Percentiles rank a stretch among this genome's conserved stretches.
Conservation (phyloP, 1,139 yeast genomes). For the Yamadazyma oceani region DNA sequence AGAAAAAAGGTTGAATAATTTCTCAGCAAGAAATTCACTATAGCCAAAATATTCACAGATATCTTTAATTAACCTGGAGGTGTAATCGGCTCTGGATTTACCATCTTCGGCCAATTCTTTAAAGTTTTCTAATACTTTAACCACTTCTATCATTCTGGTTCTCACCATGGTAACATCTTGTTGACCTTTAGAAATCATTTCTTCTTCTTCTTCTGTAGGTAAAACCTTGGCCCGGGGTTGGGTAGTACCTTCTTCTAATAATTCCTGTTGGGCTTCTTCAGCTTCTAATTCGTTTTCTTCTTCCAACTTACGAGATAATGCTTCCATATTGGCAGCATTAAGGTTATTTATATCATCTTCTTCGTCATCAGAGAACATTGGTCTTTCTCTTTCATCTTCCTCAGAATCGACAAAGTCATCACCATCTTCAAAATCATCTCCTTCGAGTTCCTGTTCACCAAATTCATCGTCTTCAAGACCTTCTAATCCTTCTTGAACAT, state of each 20-base stretch:
- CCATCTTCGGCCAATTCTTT: conserved; percentile 83
- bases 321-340: conserved; percentile 87
- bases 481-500: conserved; percentile 11
- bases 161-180: conserved; percentile 80
- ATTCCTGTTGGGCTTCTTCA: conserved; percentile 75
- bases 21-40: conserved; percentile 90
- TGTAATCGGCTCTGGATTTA: conserved; percentile 78
- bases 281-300: conserved; percentile 74
- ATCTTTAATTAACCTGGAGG: conserved; percentile 74
- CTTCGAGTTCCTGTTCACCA: conserved; percentile 2
- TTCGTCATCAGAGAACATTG: conserved; percentile 84
- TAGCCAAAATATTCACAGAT: conserved; percentile 96
- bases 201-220: conserved; percentile 62
- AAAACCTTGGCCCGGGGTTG: conserved; percentile 74
- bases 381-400: conserved; percentile 57
- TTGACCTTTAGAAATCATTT: conserved; percentile 49
- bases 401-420: conserved; percentile 54
- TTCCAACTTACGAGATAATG: conserved; percentile 66
- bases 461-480: conserved; percentile 28
- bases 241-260: conserved; percentile 53
- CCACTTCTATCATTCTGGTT: conserved; percentile 93
- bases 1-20: conserved; percentile 82
- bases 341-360: conserved; percentile 76
- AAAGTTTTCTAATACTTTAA: conserved; percentile 93
- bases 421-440: conserved; percentile 45